A percentile compares a stretch with the other conserved stretches of the same genome.
These are phyloP conservation scores for Nemania sp. DNA, from an alignment of 2,329 filamentous ascomycete genomes.

Conservation along the genomic window DNA sequence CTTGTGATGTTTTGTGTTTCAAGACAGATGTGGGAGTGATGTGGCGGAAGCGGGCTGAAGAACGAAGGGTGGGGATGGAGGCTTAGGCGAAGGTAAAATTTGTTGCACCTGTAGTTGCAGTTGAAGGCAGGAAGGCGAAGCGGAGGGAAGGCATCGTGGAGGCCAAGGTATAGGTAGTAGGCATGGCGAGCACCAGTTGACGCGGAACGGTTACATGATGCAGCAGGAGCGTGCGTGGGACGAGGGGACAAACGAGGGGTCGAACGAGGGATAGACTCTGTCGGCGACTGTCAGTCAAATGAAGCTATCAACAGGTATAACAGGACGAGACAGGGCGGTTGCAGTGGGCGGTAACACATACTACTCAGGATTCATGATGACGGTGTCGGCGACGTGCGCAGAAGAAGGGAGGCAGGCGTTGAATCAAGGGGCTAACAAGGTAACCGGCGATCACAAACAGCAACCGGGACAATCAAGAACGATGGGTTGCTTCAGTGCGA, in stretches of 20 bases:
- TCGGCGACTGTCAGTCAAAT: conserved; percentile 21
- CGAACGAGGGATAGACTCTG: conserved; percentile 30
- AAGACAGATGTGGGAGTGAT: neutral
- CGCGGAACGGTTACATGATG: neutral
- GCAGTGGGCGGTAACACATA: conserved; percentile 55
- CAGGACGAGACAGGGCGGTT: conserved; percentile 6
- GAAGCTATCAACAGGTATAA: conserved; percentile 16
- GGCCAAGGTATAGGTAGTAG: too few species aligned
- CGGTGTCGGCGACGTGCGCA: conserved; percentile 37
- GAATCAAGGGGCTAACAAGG: conserved; percentile 5
- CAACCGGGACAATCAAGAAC: conserved; percentile 16
- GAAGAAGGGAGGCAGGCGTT: conserved; percentile 20
- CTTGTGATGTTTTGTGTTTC: conserved; percentile 13
- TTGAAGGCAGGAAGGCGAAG: conserved; percentile 7
- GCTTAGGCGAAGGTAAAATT: too few species aligned
- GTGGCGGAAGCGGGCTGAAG: conserved; percentile 2
- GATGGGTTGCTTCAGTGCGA: conserved; percentile 16
- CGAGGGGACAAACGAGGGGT: conserved; percentile 13
- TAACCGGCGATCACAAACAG: conserved; percentile 15
- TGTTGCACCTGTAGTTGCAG: too few species aligned
- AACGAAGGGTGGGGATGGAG: too few species aligned
- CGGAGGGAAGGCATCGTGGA: too few species aligned
- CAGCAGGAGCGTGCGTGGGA: conserved; percentile 6
- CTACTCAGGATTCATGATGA: conserved; percentile 91
- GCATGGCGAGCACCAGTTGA: too few species aligned